Percentiles rank a stretch among this genome's conserved stretches.
phyloP scores from a whole-genome alignment of 179 eudicot genomes.

The Actinidia polygama region DNA sequence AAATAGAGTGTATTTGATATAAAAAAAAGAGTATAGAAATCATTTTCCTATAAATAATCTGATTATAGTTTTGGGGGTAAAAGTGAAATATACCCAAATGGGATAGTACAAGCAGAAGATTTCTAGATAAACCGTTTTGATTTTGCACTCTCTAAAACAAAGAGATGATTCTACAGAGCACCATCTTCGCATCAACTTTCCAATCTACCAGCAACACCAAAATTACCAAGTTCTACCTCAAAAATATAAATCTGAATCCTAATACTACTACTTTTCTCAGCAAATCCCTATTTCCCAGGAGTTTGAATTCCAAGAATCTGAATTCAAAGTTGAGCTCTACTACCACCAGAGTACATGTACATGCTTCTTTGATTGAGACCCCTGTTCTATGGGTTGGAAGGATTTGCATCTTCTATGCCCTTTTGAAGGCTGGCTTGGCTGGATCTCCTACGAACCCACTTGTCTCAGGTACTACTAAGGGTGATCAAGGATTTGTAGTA shows the following conservation, averaged over 20 bases:
- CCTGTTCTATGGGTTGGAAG: conserved; percentile 88
- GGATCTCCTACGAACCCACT: conserved; percentile 83
- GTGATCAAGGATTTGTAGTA: neutral
- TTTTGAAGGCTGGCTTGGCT: conserved; percentile 86
- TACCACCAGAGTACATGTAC: neutral
- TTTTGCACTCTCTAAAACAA: neutral
- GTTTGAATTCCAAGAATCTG: neutral
- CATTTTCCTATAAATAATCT: too few relatives aligned
- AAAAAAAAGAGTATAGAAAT: too few relatives aligned
- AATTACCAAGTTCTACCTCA: neutral
- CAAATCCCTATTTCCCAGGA: conserved; percentile 38
- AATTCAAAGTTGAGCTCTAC: neutral
- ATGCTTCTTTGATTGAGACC: conserved; percentile 63
- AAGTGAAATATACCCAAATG: too few relatives aligned
- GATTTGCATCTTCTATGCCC: conserved; percentile 81
- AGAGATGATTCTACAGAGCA: conserved; percentile 21
- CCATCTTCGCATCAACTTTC: neutral
- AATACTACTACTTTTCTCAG: conserved; percentile 22
- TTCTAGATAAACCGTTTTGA: too few relatives aligned
- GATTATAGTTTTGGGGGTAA: too few relatives aligned
- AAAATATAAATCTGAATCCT: conserved; percentile 19
- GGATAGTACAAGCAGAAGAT: too few relatives aligned
- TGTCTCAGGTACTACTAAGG: conserved; percentile 44
- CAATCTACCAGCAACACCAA: neutral
- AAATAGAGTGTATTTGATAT: too few relatives aligned